These are phyloP conservation scores for Calonectria pseudoturangicola DNA, from an alignment of 2,329 filamentous ascomycete species.

Conservation along the genomic window DNA sequence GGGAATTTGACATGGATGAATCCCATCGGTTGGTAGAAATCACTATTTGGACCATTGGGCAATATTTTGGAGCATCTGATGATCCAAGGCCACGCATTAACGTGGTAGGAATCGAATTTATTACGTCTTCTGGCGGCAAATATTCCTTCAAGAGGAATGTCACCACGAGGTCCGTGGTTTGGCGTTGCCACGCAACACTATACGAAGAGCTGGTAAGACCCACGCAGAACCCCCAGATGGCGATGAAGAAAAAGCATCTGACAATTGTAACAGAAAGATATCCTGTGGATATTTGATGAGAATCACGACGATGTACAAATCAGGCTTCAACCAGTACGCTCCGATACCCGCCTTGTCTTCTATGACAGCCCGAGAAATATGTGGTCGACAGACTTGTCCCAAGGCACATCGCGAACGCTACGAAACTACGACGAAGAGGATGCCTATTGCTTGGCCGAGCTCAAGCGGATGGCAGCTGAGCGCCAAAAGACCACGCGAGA, in stretches of 20 bases:
- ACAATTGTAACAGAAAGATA: background rate
- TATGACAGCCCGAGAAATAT: background rate
- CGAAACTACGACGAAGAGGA: background rate
- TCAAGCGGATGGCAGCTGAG: background rate
- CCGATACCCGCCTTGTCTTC: background rate
- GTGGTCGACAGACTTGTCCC: background rate
- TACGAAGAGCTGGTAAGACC: conserved; percentile 1
- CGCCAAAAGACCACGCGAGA: background rate
- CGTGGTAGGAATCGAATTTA: background rate
- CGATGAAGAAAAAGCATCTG: background rate
- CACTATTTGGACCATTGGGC: background rate
- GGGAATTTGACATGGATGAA: background rate
- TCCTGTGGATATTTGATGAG: background rate
- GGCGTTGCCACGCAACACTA: background rate
- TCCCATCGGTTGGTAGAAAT: background rate
- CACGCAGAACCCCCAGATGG: no score
- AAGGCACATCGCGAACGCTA: background rate
- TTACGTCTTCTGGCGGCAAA: background rate
- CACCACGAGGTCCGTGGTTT: background rate
- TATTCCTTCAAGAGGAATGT: background rate
- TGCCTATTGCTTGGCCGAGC: background rate
- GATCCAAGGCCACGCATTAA: background rate
- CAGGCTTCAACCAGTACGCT: background rate
- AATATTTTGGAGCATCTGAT: background rate
- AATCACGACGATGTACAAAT: background rate